phyloP scores from a whole-genome alignment of 768 basidiomycete species.

The Agrocybe chaxingu region DNA sequence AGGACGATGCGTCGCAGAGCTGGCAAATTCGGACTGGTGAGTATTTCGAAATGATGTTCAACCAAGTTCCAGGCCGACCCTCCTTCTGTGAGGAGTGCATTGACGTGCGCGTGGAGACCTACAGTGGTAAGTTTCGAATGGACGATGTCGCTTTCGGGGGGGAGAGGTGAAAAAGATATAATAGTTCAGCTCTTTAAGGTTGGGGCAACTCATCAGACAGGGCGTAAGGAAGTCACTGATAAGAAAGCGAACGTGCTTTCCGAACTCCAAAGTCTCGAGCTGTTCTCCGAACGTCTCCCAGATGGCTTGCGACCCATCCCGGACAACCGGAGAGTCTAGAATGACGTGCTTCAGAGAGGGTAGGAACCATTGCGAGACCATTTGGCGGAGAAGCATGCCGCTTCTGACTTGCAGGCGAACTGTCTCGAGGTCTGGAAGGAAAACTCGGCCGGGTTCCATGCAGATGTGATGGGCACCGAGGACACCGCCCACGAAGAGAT shows the following conservation, averaged over 20 bases:
- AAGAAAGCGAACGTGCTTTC: constrained; percentile 52
- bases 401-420: constrained; percentile 50
- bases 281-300: constrained; percentile 51
- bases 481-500: constrained; percentile 54
- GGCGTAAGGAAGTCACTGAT: constrained; percentile 43
- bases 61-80: constrained; percentile 37
- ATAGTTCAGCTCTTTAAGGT: constrained; percentile 52
- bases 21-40: constrained; percentile 40
- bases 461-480: constrained; percentile 24
- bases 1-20: constrained; percentile 42
- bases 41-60: constrained; percentile 43
- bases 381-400: constrained; percentile 46
- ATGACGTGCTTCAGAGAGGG: constrained; percentile 52
- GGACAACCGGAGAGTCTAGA: constrained; percentile 42
- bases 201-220: constrained; percentile 44
- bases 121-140: constrained; percentile 39
- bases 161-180: constrained; percentile 47
- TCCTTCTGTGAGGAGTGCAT: constrained; percentile 35
- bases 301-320: constrained; percentile 36
- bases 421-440: constrained; percentile 46
- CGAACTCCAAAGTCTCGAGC: constrained; percentile 55
- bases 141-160: constrained; percentile 16
- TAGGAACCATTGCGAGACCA: constrained; percentile 44
- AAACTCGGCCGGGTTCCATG: constrained; percentile 23
- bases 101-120: constrained; percentile 49